Evolutionary conservation across 768 basidiomycete genomes (phyloP).

Genomic region (Lentinula detonsa): DNA sequence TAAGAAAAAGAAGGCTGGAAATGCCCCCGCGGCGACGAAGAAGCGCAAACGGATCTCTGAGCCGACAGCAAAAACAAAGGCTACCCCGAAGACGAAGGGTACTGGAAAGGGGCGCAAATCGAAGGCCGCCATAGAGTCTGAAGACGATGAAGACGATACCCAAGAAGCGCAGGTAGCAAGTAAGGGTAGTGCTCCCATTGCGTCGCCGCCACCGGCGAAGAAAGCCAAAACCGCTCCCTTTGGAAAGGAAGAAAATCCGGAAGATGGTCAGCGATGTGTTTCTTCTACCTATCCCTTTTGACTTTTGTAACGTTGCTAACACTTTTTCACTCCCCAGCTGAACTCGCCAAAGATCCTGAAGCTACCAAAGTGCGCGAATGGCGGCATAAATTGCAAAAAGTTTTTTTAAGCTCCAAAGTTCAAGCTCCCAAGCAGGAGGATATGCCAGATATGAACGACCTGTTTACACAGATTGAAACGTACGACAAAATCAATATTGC

Average conservation of each 20-base stretch:
- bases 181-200: conserved; percentile 43
- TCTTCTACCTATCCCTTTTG: not conserved
- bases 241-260: conserved; percentile 54
- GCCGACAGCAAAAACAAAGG: conserved; percentile 22
- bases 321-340: conserved; percentile 18
- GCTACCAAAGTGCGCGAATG: conserved; percentile 75
- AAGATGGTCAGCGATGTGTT: conserved; percentile 45
- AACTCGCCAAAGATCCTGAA: conserved; percentile 63
- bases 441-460: conserved; percentile 64
- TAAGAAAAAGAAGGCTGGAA: conserved; percentile 14
- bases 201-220: conserved; percentile 47
- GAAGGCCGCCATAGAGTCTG: conserved; percentile 7
- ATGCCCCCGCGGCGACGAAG: conserved; percentile 17
- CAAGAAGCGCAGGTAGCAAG: conserved; percentile 46
- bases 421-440: conserved; percentile 65
- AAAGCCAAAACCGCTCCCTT: conserved; percentile 38
- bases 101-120: conserved; percentile 20
- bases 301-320: not conserved
- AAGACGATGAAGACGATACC: conserved; percentile 47
- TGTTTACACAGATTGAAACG: conserved; percentile 73
- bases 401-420: conserved; percentile 65
- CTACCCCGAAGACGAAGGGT: conserved; percentile 30
- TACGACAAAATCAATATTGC: conserved; percentile 75
- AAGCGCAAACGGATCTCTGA: conserved; percentile 64
- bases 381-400: conserved; percentile 90